Percentiles rank a stretch among this genome's conserved stretches.
These are phyloP conservation scores for Pleurotus sapidus DNA, from an alignment of 768 basidiomycete genomes.

Conservation along the genomic window DNA sequence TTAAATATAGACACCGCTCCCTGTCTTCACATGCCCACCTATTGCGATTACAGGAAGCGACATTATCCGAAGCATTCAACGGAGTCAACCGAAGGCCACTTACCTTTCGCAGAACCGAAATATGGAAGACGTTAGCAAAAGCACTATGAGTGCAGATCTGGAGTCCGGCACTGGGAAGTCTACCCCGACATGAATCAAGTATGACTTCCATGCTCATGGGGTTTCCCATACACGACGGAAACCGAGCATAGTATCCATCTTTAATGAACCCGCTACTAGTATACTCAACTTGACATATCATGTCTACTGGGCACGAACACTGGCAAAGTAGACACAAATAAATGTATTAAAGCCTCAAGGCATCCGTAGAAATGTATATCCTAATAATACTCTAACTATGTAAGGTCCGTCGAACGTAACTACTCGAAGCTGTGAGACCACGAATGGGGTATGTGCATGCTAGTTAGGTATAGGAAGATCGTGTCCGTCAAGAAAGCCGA, in stretches of 20 bases:
- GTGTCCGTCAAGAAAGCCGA: conserved; percentile 3
- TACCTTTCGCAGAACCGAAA: not conserved
- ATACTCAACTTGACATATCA: too few relatives aligned
- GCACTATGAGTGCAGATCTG: not conserved
- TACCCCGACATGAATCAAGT: not conserved
- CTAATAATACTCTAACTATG: too few relatives aligned
- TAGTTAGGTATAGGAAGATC: not conserved
- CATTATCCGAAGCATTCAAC: not conserved
- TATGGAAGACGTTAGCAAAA: not conserved
- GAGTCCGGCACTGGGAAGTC: not conserved
- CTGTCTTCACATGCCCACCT: not conserved
- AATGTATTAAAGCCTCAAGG: not conserved
- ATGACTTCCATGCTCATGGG: not conserved
- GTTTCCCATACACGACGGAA: too few relatives aligned
- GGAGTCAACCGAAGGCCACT: not conserved
- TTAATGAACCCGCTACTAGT: too few relatives aligned
- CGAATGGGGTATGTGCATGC: not conserved
- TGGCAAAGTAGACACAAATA: too few relatives aligned
- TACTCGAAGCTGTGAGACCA: too few relatives aligned
- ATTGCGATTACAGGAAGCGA: conserved; percentile 1
- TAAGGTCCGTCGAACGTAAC: too few relatives aligned
- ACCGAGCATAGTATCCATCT: too few relatives aligned
- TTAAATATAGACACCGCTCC: conserved; percentile 1
- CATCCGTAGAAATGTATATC: not conserved
- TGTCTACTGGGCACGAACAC: too few relatives aligned